Evolutionary conservation across 768 basidiomycete genomes (phyloP), one percentile per base, ranked within the genome.

Genomic region (Boletus subcaerulescens): DNA sequence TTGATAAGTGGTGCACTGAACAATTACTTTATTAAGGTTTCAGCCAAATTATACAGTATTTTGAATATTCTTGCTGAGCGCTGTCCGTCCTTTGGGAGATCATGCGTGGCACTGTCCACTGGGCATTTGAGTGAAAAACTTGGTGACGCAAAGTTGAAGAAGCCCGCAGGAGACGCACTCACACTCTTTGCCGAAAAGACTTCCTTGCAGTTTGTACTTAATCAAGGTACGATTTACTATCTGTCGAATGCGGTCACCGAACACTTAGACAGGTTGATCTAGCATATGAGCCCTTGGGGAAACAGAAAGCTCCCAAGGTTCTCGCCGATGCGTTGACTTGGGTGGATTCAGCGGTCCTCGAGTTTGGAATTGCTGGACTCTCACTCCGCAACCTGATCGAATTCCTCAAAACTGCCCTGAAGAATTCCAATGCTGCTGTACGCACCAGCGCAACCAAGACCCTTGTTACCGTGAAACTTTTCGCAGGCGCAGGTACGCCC

Each of bases 241-340:
- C 26, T 49, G 42, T 60, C 45, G 42, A 46, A 32, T 36, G 42
- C 31, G 17, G 48, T 50, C 49, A 50, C 55, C 50, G 52, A 53
- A 64, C 45, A 43, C 57, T 62, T 36, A 65, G 44, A 52, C 52
- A 51, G 52, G 54, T 8, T 52, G 41, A 35, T 46, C 53, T 58
- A 97, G 97, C 86, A 0, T 99, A 97, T 66, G 97, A 98, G 22
- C 89, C 96, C 0, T 74, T 99, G 64, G 82, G 83, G 29, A 97
- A 95, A 72, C 93, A 94, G 69, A 99, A 99, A 69, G 96, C 97
- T 4, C 96, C 97, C 0, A 99, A 98, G 73, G 92, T 93, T 41
- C 80, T 98, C 33, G 92, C 94, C 0, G 97, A 99, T 67, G 87
- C 94, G 3, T 72, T 95, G 45, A 73, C 78, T 24, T 98, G 96